Conservation (phyloP, 2,329 filamentous ascomycete species). For the Fusarium clavum region DNA sequence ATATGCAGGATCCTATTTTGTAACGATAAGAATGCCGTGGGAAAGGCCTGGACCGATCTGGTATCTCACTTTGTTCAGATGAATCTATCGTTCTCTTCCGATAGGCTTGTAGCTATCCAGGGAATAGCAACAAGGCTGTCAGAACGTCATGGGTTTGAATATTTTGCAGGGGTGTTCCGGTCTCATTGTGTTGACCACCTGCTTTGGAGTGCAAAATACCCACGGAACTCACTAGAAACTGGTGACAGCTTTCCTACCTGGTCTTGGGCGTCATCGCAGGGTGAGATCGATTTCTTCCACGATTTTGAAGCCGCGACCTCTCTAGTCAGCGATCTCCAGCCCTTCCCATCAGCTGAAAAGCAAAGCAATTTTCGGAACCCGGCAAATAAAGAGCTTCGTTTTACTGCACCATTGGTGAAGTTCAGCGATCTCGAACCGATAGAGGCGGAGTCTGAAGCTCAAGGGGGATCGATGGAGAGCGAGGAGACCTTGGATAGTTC, state of each 20-base stretch:
- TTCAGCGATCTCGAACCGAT: accelerated
- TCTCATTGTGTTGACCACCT: background rate
- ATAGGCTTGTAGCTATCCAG: background rate
- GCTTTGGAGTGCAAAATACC: accelerated
- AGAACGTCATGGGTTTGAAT: accelerated
- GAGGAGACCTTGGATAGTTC: accelerated
- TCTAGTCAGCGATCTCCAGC: background rate
- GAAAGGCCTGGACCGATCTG: accelerated
- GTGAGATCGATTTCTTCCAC: too few relatives aligned
- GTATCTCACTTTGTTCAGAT: background rate
- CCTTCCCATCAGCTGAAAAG: background rate
- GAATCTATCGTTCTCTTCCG: background rate
- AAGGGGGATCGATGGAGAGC: too few relatives aligned
- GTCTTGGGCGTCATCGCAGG: background rate
- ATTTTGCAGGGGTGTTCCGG: background rate
- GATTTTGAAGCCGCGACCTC: too few relatives aligned
- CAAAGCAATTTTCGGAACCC: accelerated
- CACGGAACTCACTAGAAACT: too few relatives aligned
- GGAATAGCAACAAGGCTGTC: background rate
- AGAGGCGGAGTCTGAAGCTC: too few relatives aligned
- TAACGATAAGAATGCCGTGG: accelerated
- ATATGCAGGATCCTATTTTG: background rate
- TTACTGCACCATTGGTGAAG: background rate
- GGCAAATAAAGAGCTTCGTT: background rate
- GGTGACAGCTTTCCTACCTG: background rate